Base-by-base conservation (phyloP, 208 protist genomes). In the Novymonas esmeraldas region DNA sequence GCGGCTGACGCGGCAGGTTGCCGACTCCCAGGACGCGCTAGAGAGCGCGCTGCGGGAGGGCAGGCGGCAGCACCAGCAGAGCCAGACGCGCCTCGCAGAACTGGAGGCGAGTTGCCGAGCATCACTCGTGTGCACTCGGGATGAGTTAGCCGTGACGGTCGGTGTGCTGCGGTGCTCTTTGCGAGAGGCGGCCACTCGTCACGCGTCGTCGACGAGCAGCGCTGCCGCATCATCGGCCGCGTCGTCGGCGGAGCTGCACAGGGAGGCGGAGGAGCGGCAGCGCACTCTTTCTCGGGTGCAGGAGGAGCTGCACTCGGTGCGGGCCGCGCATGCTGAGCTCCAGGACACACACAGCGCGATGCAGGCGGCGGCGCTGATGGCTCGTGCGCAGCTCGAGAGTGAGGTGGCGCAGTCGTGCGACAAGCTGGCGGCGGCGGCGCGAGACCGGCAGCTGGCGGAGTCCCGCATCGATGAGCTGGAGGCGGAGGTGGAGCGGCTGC, bases 401-500 rank as follows among this genome's bases (percentile, higher is more conserved):
- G 31, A 55, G 38, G 34, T 87, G 10, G 69, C 38, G 4, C 24
- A 42, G 38, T 59, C 68, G 24, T 56, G 51, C 20, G 69, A 75
- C 18, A 44, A 60, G 63, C 22, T 76, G 56, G 62, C 44, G 3
- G 29, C 41, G 0, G 31, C 51, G 46, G 29, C 14, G 16, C 14
- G 6, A 0, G 44, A 59, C 7, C 54, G 64, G 36, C 2, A 52
- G 18, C 49, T 34, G 20, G 71, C 64, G 1, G 69, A 70, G 39
- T 70, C 42, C n/a, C 60, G 57, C 24, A 22, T 77, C 22, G 65
- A 70, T 6, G 31, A 66, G 64, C 63, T 81, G 42, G 70, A 81
- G 41, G 70, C 64, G 38, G 70, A 75, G 50, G 64, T 69, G 11
- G 70, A 73, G 51, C 69, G 72, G 24, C 58, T 72, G 24, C 64